Percentiles rank a stretch among this genome's conserved stretches.
These are phyloP conservation scores for Suillus clintonianus DNA, from an alignment of 768 basidiomycete species.

Conservation along the genomic window DNA sequence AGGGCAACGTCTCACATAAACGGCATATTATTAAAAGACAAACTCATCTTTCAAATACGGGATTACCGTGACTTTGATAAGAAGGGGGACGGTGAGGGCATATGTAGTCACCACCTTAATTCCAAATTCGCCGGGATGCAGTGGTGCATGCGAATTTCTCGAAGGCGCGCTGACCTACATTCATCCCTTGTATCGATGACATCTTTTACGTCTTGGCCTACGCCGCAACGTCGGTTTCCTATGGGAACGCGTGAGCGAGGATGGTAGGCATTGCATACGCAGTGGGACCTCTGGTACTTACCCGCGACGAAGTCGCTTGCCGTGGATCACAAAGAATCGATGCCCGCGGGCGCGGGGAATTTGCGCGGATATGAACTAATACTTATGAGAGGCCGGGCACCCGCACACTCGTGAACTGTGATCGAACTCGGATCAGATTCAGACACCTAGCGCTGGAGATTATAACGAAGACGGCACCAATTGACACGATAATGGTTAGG, in stretches of 20 bases:
- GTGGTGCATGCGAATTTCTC: slow-evolving; percentile 2
- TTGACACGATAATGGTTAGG: not conserved
- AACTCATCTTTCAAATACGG: not conserved
- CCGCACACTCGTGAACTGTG: slow-evolving; percentile 2
- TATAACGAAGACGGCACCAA: not conserved
- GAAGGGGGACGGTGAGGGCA: not conserved
- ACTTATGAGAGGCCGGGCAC: slow-evolving; percentile 4
- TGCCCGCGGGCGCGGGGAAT: slow-evolving; percentile 25
- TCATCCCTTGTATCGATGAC: not conserved
- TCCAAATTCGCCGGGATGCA: not conserved
- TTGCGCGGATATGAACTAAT: slow-evolving; percentile 34
- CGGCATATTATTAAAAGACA: not conserved
- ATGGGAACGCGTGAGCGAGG: slow-evolving; percentile 23
- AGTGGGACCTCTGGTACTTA: slow-evolving; percentile 20
- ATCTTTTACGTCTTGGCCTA: slow-evolving; percentile 8
- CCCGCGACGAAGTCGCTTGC: slow-evolving; percentile 26
- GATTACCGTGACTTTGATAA: not conserved
- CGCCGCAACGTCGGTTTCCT: slow-evolving; percentile 19
- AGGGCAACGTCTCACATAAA: not conserved
- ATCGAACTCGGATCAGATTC: not conserved
- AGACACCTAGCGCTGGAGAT: not conserved
- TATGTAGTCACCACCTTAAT: not conserved
- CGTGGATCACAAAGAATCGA: slow-evolving; percentile 22
- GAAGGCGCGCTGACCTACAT: not conserved
- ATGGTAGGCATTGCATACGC: slow-evolving; percentile 5